phyloP scores from a whole-genome alignment of 805 yeast species.

The Candida andamanensis region DNA sequence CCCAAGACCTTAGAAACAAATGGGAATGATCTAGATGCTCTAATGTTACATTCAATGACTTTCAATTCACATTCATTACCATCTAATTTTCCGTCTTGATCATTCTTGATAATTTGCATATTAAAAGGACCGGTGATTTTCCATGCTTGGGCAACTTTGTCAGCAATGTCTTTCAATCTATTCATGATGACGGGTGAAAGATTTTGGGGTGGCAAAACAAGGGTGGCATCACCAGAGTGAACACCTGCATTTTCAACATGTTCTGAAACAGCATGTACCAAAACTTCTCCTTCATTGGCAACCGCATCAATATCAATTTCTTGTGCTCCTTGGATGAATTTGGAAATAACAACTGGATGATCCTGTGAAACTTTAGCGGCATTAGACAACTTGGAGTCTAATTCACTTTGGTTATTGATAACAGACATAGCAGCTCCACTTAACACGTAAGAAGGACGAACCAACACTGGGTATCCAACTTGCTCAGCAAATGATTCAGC shows the following conservation, averaged over 20 bases:
- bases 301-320: constrained; percentile 99
- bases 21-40: constrained; percentile 99
- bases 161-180: constrained; percentile 84
- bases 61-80: constrained; percentile 46
- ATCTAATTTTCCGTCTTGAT: constrained; percentile 52
- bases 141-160: constrained; percentile 91
- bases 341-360: constrained; percentile 96
- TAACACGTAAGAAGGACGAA: constrained; percentile 94
- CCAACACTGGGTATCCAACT: constrained; percentile 93
- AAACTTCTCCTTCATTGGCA: constrained; percentile 87
- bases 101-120: constrained; percentile 87
- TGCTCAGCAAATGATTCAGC: constrained; percentile 80
- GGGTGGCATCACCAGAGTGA: constrained; percentile 98
- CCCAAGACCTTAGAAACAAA: constrained; percentile 97
- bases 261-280: constrained; percentile 97
- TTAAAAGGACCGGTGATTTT: constrained; percentile 97
- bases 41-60: constrained; percentile 97
- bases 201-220: constrained; percentile 95
- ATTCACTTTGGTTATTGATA: constrained; percentile 71
- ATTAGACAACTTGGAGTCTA: constrained; percentile 73
- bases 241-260: constrained; percentile 99
- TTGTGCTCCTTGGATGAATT: constrained; percentile 93
- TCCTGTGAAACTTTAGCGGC: constrained; percentile 94
- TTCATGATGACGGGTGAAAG: constrained; percentile 61
- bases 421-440: constrained; percentile 99